Base-by-base conservation (phyloP, 2,329 filamentous ascomycete genomes). In the Penicillium sp. region DNA sequence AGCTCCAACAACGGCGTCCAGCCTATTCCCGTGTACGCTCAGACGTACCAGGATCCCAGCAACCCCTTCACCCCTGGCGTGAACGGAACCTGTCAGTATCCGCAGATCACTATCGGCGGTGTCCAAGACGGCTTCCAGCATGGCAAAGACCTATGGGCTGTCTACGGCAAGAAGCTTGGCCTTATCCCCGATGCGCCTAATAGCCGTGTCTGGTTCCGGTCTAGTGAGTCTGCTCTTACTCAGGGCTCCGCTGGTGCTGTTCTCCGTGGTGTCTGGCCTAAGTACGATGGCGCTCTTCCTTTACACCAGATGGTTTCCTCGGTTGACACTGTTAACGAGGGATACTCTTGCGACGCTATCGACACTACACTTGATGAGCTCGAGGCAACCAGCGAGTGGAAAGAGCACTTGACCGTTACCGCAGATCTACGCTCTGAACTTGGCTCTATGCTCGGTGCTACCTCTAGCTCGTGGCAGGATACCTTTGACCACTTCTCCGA, bases 401-500 rank as follows among this genome's bases (percentile, higher is more conserved):
- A 72, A 1, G 71, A 69, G 27, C 73, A 76, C 57, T 54, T 76
- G 1, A 46, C 52, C 13, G 73, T 73, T 5, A 75, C 74, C 2
- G 49, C 58, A 19, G 16, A 55, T 3, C 58, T 76, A 16, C 73
- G 72, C 22, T 63, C 59, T 1, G 54, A 52, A 3, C 64, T 76
- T 6, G 70, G 67, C 1, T 63, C 61, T 6, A 73, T 74, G 68
- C 64, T 76, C 3, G 69, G 69, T 7, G 73, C 71, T 3, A 62
- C 60, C 3, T 59, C 56, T 0, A 63, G 60, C 33, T 62, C 63
- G 8, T 77, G 74, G 74, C 66, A 68, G 52, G 55, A 43, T 1
- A 76, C 69, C 0, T 76, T 75, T 39, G 74, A 76, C 42, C 74
- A 76, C 57, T 76, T 76, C 52, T 66, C 71, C 0, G 74, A 77